phyloP scores from a whole-genome alignment of 2,329 filamentous ascomycete species.

The Diaporthe vexans region DNA sequence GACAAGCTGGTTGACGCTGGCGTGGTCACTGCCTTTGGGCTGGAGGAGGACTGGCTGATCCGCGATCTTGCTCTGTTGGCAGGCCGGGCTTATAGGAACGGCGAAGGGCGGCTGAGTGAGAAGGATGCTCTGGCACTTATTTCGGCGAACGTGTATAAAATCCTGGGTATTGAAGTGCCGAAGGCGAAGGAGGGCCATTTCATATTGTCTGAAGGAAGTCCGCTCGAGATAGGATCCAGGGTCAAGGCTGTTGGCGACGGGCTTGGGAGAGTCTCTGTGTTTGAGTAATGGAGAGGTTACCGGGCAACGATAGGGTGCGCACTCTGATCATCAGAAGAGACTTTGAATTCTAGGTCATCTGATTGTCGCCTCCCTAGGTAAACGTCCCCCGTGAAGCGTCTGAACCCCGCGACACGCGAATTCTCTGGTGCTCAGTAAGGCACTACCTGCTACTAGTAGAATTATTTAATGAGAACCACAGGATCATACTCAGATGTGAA shows the following conservation, averaged over 20 bases:
- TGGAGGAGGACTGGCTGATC: conserved; percentile 74
- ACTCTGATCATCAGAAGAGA: neutral
- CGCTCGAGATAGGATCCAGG: conserved; percentile 70
- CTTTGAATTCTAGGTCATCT: neutral
- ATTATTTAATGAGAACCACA: too few species aligned
- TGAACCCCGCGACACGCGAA: too few species aligned
- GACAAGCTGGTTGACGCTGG: conserved; percentile 71
- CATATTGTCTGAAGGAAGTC: conserved; percentile 74
- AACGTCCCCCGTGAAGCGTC: neutral
- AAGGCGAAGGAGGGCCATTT: conserved; percentile 61
- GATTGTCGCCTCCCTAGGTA: neutral
- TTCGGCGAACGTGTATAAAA: conserved; percentile 68
- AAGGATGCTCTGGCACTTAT: conserved; percentile 70
- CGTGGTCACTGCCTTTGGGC: conserved; percentile 69
- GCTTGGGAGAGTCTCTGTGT: conserved; percentile 54
- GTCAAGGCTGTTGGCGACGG: conserved; percentile 68
- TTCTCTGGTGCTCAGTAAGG: too few species aligned
- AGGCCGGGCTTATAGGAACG: conserved; percentile 71
- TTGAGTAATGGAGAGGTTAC: conserved; percentile 41
- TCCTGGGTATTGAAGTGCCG: conserved; percentile 63
- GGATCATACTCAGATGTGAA: too few species aligned
- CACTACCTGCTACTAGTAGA: too few species aligned
- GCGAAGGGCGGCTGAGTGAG: conserved; percentile 66
- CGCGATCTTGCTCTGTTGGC: conserved; percentile 72
- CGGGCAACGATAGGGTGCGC: neutral